Evolutionary conservation across 106 monocot genomes (phyloP).

Genomic region (Xerophyta viscosa): DNA sequence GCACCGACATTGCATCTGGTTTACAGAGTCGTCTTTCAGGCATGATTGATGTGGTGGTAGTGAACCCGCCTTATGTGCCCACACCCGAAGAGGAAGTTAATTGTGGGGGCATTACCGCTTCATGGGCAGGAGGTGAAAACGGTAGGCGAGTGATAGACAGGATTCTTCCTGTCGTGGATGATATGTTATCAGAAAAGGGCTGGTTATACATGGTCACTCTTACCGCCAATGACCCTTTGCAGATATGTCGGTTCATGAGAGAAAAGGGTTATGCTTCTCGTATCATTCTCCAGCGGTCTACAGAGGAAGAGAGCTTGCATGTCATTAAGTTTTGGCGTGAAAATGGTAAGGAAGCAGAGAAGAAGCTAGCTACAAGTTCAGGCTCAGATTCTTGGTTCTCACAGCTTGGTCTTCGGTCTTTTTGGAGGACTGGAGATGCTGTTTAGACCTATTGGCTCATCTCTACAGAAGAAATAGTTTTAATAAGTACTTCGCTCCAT

Average conservation of each 20-base stretch:
- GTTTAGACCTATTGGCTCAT: background rate
- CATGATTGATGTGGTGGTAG: conserved; percentile 80
- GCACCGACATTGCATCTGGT: conserved; percentile 62
- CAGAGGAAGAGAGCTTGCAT: conserved; percentile 91
- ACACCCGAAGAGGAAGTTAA: conserved; percentile 87
- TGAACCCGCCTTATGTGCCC: conserved; percentile 96
- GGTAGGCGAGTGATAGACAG: conserved; percentile 81
- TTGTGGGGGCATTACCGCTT: conserved; percentile 57
- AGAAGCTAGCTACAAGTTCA: background rate
- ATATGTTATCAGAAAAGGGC: conserved; percentile 74
- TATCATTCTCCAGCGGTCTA: conserved; percentile 83
- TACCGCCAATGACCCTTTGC: conserved; percentile 64
- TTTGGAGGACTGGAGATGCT: conserved; percentile 9
- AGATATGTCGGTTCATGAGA: conserved; percentile 75
- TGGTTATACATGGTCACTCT: conserved; percentile 92
- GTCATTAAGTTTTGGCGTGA: conserved; percentile 84
- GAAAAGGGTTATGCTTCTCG: conserved; percentile 69
- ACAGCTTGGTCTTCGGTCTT: conserved; percentile 9
- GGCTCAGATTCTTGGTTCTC: conserved; percentile 25
- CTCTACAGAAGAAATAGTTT: background rate
- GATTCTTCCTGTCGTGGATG: conserved; percentile 60
- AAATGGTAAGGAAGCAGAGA: background rate
- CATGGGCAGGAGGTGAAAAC: conserved; percentile 93
- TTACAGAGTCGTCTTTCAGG: conserved; percentile 53
- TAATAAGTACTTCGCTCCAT: background rate